Percentiles rank a stretch among this genome's conserved stretches.
phyloP scores from a whole-genome alignment of 202 grass and related monocot species.

The Carex sylvatica region DNA sequence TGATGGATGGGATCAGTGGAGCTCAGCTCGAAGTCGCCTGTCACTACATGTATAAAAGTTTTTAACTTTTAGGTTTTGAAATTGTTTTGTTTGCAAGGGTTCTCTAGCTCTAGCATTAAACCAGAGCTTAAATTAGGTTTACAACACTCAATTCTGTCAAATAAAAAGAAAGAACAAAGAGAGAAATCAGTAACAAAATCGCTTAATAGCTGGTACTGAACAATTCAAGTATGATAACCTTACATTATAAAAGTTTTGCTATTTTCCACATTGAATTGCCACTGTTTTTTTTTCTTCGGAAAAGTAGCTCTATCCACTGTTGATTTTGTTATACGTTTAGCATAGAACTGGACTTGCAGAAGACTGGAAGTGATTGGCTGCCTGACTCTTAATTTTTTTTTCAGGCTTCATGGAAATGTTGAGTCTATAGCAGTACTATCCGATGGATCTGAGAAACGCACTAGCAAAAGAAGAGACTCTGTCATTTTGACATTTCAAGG shows the following conservation, averaged over 20 bases:
- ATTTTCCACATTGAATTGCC: not conserved
- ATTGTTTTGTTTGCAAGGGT: not conserved
- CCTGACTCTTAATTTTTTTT: conserved; percentile 24
- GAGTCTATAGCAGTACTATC: conserved; percentile 76
- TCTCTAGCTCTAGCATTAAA: not conserved
- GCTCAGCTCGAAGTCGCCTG: conserved; percentile 78
- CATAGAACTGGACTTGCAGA: not conserved
- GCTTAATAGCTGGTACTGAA: not conserved
- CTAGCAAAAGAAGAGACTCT: conserved; percentile 49
- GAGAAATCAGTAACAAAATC: not conserved
- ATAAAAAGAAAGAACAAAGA: not conserved
- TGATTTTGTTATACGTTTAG: not conserved
- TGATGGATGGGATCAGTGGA: conserved; percentile 59
- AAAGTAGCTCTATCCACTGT: not conserved
- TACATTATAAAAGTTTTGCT: not conserved
- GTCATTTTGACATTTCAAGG: conserved; percentile 60
- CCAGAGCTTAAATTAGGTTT: not conserved
- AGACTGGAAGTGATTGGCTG: not conserved
- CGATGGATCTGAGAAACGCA: conserved; percentile 42
- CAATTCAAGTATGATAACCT: not conserved
- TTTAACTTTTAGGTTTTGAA: not conserved
- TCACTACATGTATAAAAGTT: conserved; percentile 51
- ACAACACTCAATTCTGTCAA: not conserved
- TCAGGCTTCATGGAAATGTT: conserved; percentile 80
- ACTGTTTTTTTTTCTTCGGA: not conserved